A percentile compares a stretch with the other conserved stretches of the same genome.
phyloP scores from a whole-genome alignment of 345 rosid genomes.

The Salix suchowensis region DNA sequence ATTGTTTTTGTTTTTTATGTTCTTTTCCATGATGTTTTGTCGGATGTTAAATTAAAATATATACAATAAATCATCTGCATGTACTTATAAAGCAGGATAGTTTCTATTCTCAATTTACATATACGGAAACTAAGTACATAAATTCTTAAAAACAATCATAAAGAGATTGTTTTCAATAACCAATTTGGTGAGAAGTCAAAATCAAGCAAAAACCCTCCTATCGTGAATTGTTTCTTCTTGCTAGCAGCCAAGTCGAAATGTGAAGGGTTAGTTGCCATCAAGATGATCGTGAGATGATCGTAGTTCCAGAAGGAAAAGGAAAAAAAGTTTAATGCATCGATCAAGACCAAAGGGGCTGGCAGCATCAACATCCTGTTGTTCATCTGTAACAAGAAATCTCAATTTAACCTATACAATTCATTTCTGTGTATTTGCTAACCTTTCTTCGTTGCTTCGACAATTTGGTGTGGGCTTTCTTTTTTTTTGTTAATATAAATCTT shows the following conservation, averaged over 20 bases:
- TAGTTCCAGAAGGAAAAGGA: not conserved
- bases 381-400: not conserved
- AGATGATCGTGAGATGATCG: no score
- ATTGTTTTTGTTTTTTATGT: no score
- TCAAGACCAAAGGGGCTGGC: not conserved
- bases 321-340: not conserved
- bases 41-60: no score
- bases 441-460: not conserved
- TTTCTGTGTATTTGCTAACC: not conserved
- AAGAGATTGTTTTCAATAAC: not conserved
- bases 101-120: no score
- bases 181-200: not conserved
- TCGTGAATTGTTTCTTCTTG: not conserved
- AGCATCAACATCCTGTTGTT: not conserved
- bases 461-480: not conserved
- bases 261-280: not conserved
- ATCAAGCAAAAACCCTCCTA: not conserved
- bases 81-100: no score
- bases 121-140: not conserved
- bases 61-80: no score
- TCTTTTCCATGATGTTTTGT: no score
- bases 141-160: not conserved
- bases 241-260: not conserved
- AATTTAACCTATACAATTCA: not conserved
- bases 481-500: no score